These are phyloP conservation scores for Claviceps citrina DNA, from an alignment of 2,329 filamentous ascomycete species.

Conservation along the genomic window DNA sequence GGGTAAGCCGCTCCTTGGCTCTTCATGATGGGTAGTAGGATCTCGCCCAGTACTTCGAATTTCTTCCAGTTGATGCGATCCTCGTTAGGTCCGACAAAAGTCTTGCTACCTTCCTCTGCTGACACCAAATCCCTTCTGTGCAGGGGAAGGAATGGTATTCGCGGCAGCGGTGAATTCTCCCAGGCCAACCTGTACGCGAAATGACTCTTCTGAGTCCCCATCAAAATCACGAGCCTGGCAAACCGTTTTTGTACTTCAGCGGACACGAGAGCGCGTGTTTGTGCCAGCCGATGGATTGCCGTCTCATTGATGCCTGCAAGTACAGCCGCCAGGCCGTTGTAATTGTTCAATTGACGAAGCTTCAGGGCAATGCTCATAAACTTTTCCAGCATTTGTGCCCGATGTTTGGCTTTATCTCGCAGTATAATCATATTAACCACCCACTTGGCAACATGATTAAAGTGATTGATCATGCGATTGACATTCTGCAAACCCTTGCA, in stretches of 20 bases:
- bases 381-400: constrained; percentile 80
- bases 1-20: constrained; percentile 77
- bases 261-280: constrained; percentile 64
- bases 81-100: constrained; percentile 59
- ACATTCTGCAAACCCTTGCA: constrained; percentile 71
- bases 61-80: constrained; percentile 94
- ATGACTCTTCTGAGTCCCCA: constrained; percentile 84
- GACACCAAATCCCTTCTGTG: constrained; percentile 81
- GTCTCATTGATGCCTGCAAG: constrained; percentile 84
- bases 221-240: constrained; percentile 73
- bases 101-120: constrained; percentile 82
- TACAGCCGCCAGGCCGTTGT: constrained; percentile 88
- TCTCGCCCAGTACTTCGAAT: constrained; percentile 89
- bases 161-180: constrained; percentile 82
- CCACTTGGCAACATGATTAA: constrained; percentile 73
- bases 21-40: constrained; percentile 77
- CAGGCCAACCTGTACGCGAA: constrained; percentile 93
- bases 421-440: constrained; percentile 73
- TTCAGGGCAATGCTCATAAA: constrained; percentile 85
- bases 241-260: constrained; percentile 65
- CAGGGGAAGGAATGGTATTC: constrained; percentile 86
- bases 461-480: constrained; percentile 86
- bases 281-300: constrained; percentile 65
- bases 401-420: constrained; percentile 89
- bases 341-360: constrained; percentile 85